These are phyloP conservation scores for Nicotiana otophora DNA, from an alignment of 257 asterid species.

Conservation along the genomic window DNA sequence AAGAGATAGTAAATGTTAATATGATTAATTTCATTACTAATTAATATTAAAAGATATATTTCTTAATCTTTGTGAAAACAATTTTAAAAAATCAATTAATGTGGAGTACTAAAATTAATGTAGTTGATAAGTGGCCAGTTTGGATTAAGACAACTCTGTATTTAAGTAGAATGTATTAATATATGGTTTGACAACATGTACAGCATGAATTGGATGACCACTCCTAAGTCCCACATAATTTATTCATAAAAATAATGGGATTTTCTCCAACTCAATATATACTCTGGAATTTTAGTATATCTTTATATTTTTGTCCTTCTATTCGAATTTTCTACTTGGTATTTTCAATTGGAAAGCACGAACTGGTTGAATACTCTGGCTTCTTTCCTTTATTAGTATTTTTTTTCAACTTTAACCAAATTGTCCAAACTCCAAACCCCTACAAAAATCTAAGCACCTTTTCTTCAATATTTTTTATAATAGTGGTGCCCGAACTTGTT, in stretches of 20 bases:
- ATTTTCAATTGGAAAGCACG: neutral
- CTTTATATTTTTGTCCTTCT: neutral
- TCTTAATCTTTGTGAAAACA: too few species aligned
- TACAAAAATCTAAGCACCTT: too few species aligned
- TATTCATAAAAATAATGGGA: neutral
- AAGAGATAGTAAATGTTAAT: too few species aligned
- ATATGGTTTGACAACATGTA: neutral
- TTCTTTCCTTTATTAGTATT: neutral
- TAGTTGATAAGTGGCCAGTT: neutral
- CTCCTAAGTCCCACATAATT: neutral
- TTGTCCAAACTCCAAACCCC: too few species aligned
- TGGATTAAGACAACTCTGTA: too few species aligned
- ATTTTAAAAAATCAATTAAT: too few species aligned
- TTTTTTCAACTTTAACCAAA: too few species aligned
- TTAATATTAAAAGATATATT: too few species aligned
- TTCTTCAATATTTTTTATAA: too few species aligned
- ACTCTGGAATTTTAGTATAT: neutral
- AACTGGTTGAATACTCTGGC: neutral
- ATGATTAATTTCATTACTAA: too few species aligned
- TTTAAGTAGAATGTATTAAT: neutral
- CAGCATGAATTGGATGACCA: neutral
- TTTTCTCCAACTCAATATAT: neutral
- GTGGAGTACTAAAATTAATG: neutral
- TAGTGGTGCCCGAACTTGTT: too few species aligned
- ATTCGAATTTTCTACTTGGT: neutral